Evolutionary conservation across 2,329 filamentous ascomycete species (phyloP), one percentile per base, ranked within the genome.

Genomic region (Aurifilum marmelostoma): DNA sequence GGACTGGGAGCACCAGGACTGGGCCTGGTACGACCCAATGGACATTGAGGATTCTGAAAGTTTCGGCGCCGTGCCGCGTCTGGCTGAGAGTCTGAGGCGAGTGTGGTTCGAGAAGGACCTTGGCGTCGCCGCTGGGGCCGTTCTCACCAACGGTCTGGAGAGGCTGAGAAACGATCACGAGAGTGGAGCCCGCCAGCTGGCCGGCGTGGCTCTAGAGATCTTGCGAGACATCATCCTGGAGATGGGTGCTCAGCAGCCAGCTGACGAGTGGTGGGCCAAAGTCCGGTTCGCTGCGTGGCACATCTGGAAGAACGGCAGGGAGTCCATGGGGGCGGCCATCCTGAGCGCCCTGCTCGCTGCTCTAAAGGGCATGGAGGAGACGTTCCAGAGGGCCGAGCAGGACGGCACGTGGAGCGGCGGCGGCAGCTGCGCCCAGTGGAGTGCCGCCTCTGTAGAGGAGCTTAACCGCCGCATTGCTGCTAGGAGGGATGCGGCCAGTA

Each of bases 251-350:
- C 63, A 72, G 12, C 70, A 71, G 32, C 71, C 3, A 70, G 65
- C 24, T 64, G 76, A 82, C 0, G 76, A 75, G 8, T 89, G 87
- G 83, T 91, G 88, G 88, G 76, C 76, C 34, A 82, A 81, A 37
- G 75, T 85, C n/a, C 81, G 86, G 18, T 83, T 86, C 79, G 82
- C 81, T 2, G 86, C 84, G 2, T 91, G 89, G 85, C 86, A 90
- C 75, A 78, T 92, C 1, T 88, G 86, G 77, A 89, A 89, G 73
- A 88, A 89, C 66, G 87, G 88, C 0, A 83, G 88, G n/a, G 87
- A 89, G 71, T 89, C 85, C 75, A 91, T 91, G 88, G 85, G 85
- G 0, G 85, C 88, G 0, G 84, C 88, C 1, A 88, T 90, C 37
- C 79, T 87, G 52, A 81, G 78, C 60, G 81, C 80, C 14, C 69